phyloP scores from a whole-genome alignment of 2,329 filamentous ascomycete genomes.

The Alternaria incomplexa region DNA sequence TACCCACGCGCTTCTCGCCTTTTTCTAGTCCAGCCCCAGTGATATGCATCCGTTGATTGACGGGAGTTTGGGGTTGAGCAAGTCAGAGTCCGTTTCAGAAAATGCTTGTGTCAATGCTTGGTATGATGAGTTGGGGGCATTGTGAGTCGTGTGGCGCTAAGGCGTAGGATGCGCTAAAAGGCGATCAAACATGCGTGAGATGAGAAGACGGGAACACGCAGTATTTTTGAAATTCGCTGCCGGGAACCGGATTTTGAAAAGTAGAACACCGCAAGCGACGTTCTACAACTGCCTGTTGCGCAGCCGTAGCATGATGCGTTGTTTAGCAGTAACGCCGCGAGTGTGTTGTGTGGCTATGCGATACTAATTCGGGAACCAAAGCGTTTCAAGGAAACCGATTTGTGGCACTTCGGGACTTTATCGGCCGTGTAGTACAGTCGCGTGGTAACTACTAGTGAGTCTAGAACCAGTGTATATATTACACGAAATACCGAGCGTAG shows the following conservation, averaged over 20 bases:
- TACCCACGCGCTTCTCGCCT: constrained; percentile 7
- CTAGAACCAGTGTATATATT: background rate
- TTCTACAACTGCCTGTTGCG: background rate
- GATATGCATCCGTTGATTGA: constrained; percentile 2
- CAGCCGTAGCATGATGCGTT: background rate
- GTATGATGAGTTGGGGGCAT: constrained; percentile 12
- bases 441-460: background rate
- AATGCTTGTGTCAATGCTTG: constrained; percentile 20
- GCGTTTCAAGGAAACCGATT: constrained; percentile 1
- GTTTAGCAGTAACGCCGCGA: background rate
- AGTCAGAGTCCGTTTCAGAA: constrained; percentile 19
- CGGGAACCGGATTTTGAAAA: background rate
- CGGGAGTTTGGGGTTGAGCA: constrained; percentile 2
- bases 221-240: background rate
- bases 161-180: constrained; percentile 31
- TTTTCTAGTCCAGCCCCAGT: constrained; percentile 7
- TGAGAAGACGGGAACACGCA: constrained; percentile 28
- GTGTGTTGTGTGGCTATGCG: background rate
- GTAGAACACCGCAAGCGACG: background rate
- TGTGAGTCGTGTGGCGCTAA: constrained; percentile 14
- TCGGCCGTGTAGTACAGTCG: background rate
- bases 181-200: constrained; percentile 44
- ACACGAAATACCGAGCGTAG: constrained; percentile 1
- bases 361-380: background rate
- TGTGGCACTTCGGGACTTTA: constrained; percentile 3